Percentiles rank a stretch among this genome's conserved stretches.
phyloP scores from a whole-genome alignment of 345 rosid species.

The Gossypium stocksii region DNA sequence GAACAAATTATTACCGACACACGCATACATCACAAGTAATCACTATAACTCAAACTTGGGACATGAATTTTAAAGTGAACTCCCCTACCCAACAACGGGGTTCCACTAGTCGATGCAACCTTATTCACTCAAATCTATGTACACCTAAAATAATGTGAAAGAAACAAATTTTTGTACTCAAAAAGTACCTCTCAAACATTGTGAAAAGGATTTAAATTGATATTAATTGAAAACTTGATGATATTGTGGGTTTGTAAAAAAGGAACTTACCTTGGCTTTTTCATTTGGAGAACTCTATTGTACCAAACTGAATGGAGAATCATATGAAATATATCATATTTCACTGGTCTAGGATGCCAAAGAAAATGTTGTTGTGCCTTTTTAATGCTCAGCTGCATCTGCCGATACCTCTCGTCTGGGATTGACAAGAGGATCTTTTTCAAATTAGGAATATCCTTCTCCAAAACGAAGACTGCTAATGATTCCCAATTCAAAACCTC shows the following conservation, averaged over 20 bases:
- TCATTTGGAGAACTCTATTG: constrained; percentile 63
- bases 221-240: too few relatives aligned
- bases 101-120: background rate
- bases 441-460: constrained; percentile 80
- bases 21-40: too few relatives aligned
- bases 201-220: too few relatives aligned
- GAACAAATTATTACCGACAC: too few relatives aligned
- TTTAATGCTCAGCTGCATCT: constrained; percentile 77
- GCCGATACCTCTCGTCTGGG: constrained; percentile 41
- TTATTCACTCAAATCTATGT: background rate
- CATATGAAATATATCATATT: constrained; percentile 86
- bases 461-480: constrained; percentile 71
- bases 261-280: constrained; percentile 22
- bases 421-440: constrained; percentile 71
- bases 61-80: too few relatives aligned
- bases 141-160: too few relatives aligned
- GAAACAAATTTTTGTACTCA: background rate
- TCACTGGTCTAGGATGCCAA: constrained; percentile 77
- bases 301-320: constrained; percentile 90
- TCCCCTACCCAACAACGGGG: too few relatives aligned
- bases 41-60: too few relatives aligned
- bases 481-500: constrained; percentile 89
- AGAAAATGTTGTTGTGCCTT: constrained; percentile 90
- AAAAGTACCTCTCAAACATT: constrained; percentile 1
- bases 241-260: background rate